Evolutionary conservation across 2,329 filamentous ascomycete genomes (phyloP), one percentile per base, ranked within the genome.

Genomic region (Acrocalymma vagum): DNA sequence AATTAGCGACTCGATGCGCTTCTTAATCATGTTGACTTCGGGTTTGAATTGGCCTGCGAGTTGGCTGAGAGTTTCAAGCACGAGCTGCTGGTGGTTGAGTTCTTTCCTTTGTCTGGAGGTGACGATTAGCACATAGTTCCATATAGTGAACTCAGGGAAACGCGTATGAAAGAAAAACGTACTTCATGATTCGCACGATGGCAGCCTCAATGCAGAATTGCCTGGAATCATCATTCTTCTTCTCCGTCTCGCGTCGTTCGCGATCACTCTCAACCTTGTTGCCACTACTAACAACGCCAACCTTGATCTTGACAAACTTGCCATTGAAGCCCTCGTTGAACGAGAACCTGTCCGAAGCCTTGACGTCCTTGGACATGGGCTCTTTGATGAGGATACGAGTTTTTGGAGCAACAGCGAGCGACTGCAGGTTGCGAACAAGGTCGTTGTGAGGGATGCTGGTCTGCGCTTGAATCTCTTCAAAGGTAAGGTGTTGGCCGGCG

Each of bases 121-220:
- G 1, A 26, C 15, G 17, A 51, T 67, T 48, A 66, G 60, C 16
- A 23, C 22, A 25, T 13, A 14, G 17, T 10, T n/a, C 17, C 14
- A 20, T 14, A 29, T 11, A 4, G 16, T 27, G 20, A 10, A n/a
- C 15, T 2, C 9, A 3, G 18, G 9, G 4, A 28, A n/a, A n/a
- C n/a, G n/a, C n/a, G n/a, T n/a, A n/a, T n/a, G n/a, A n/a, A n/a
- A n/a, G n/a, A n/a, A n/a, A 6, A n/a, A 80, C 84, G 30, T 80
- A 91, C 87, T 93, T 93, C 88, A 92, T 92, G 59, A 91, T 91
- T 34, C 88, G 79, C 45, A 92, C 88, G 52, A 93, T 78, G 4
- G 87, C 86, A 6, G 88, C 87, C 59, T 93, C 88, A 16, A 91
- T 82, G 26, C 87, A 81, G 62, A 87, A 85, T 29, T 79, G 80